Base-by-base conservation (phyloP, 1,284 basidiomycete species). In the Cystobasidium pallidum region DNA sequence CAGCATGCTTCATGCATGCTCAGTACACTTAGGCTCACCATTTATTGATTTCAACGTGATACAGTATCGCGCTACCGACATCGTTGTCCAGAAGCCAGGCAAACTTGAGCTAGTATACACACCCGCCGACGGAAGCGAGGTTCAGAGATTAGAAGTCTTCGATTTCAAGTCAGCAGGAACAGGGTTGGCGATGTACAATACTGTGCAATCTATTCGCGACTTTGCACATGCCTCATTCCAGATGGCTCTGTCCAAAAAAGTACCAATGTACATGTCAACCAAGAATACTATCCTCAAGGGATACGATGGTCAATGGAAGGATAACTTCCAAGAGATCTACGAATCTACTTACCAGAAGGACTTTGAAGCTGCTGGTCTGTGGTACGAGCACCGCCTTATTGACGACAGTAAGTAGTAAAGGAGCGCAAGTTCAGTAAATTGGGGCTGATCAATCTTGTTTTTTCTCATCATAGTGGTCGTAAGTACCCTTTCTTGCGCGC, bases 241-340 rank as follows among this genome's bases (percentile, higher is more conserved):
- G n/a, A 61, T 61, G 58, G 58, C 58, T 43, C 24, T 45, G 11
- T 4, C 28, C 3, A 57, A 61, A 26, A 61, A 41, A 21, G 39
- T 61, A 36, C 58, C 78, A 87, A 87, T 86, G 88, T 96, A 45
- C 58, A 61, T 41, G 89, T 93, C 91, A n/a, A 96, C 93, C 51
- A 96, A 96, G 85, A 95, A 96, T 84, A 96, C 94, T 28, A 96
- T 96, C 82, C 80, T 96, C 80, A 96, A 96, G 83, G 91, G 89
- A 80, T 96, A 96, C 81, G 95, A 99, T 79, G 95, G 95, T 59
- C 88, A 93, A 58, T 99, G 98, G 88, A 98, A 98, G 86, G 96
- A 99, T 80, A 92, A 96, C 80, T 99, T 98, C 88, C 88, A 95
- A 81, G 77, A 78, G 52, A 79, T 82, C 58, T 82, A 78, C 77